These are phyloP conservation scores for Oryza glaberrima DNA, from an alignment of 176 grass and related monocot genomes.

Conservation along the genomic window DNA sequence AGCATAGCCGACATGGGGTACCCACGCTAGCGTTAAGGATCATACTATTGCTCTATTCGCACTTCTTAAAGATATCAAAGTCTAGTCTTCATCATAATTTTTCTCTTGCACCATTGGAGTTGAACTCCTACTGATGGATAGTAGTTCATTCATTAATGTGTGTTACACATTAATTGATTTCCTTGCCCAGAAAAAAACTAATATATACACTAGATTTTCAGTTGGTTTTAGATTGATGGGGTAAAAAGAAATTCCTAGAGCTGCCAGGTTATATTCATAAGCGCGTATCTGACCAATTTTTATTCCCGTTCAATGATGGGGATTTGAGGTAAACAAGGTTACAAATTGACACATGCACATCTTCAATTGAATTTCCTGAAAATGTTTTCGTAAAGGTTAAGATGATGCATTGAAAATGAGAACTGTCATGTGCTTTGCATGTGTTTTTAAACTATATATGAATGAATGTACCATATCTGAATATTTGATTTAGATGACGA, in stretches of 20 bases:
- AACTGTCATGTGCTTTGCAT: background rate
- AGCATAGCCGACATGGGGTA: background rate
- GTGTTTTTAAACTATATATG: background rate
- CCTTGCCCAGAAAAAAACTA: conserved; percentile 1
- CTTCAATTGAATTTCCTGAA: conserved; percentile 80
- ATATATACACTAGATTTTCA: conserved; percentile 49
- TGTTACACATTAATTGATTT: background rate
- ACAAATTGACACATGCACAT: conserved; percentile 69
- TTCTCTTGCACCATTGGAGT: conserved; percentile 6
- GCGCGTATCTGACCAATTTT: conserved; percentile 68
- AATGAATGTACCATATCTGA: background rate
- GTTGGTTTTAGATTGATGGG: background rate
- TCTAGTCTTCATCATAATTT: background rate
- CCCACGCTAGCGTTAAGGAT: background rate
- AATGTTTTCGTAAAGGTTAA: conserved; percentile 37
- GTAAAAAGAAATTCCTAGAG: conserved; percentile 7
- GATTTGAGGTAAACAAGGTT: conserved; percentile 80
- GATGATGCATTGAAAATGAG: conserved; percentile 1
- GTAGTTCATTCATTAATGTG: background rate
- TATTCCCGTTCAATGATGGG: conserved; percentile 72
- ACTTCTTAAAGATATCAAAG: background rate
- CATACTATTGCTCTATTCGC: background rate
- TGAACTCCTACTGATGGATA: background rate
- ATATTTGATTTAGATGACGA: background rate
- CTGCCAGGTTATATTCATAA: background rate